Evolutionary conservation across 306 rosid species (phyloP), one percentile per base, ranked within the genome.

Genomic region (Vigna hirtella): DNA sequence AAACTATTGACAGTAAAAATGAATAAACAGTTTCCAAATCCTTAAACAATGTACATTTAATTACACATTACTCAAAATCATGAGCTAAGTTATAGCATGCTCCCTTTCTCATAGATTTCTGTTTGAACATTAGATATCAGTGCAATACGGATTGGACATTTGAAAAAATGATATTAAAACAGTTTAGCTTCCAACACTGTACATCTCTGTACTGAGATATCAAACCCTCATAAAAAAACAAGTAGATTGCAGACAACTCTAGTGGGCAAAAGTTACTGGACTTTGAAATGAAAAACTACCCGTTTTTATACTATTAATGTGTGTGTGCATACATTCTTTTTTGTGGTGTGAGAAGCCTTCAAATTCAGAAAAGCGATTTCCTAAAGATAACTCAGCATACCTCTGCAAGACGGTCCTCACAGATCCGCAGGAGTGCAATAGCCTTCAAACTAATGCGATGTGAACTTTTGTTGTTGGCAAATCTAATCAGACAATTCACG

Each of bases 351-450:
- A 20, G 34, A 28, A 47, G 43, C 32, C 57, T 14, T 50, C 32
- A 6, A 7, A 81, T 59, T 74, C 2, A 49, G 34, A 48, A 84
- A 17, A 57, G 22, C 61, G 58, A 78, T 62, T 53, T 73, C 69
- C 76, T 77, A 73, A 45, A 20, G 70, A 80, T 48, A 66, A 73
- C 67, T 24, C 40, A 80, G 88, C 97, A 90, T 84, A 96, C 99
- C 99, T 96, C 99, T 50, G 99, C 98, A 82, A 96, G 90, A 83
- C 98, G 99, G 85, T 96, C 98, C 82, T 96, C 99, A 64, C 99
- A 96, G 78, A 96, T 96, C 61, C 99, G 97, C 79, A 96, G 87
- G 74, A 96, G 98, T 55, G 99, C 99, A 78, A 96, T 96, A 83
- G 99, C 97, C 91, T 96, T 96, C 96, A 96, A 90, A 82, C 99